These are phyloP conservation scores for Melampsora larici-populina DNA, from an alignment of 1,284 basidiomycete species.

Conservation along the genomic window DNA sequence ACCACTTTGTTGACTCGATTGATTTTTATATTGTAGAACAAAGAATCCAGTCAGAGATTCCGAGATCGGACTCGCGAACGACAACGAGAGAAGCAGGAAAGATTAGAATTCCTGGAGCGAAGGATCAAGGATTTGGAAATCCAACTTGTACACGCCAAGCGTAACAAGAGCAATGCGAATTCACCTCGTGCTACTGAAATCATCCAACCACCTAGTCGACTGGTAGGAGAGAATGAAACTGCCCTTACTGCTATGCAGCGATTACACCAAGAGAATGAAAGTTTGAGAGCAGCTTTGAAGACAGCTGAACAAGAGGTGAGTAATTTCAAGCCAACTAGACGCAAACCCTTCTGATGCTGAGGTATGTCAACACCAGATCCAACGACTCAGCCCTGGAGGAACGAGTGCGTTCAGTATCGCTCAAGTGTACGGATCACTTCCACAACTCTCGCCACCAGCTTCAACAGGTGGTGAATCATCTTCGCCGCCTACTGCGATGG, in stretches of 20 bases:
- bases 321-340: not conserved
- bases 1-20: too few relatives aligned
- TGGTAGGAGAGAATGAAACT: not conserved
- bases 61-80: conserved; percentile 39
- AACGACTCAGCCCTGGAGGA: not conserved
- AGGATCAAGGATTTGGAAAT: conserved; percentile 26
- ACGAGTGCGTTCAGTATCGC: conserved; percentile 11
- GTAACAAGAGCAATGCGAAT: not conserved
- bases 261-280: conserved; percentile 24
- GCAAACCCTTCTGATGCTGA: not conserved
- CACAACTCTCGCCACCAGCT: conserved; percentile 30
- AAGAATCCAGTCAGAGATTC: conserved; percentile 40
- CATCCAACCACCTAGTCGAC: not conserved
- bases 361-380: not conserved
- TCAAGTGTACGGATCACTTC: conserved; percentile 10
- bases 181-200: not conserved
- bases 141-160: not conserved
- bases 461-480: conserved; percentile 28
- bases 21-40: conserved; percentile 9
- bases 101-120: conserved; percentile 29
- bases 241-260: conserved; percentile 3
- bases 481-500: conserved; percentile 2
- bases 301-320: conserved; percentile 16
- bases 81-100: conserved; percentile 41
- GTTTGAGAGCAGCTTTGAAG: conserved; percentile 13